phyloP scores from a whole-genome alignment of 2,329 filamentous ascomycete genomes.

The Penicillium sp. region DNA sequence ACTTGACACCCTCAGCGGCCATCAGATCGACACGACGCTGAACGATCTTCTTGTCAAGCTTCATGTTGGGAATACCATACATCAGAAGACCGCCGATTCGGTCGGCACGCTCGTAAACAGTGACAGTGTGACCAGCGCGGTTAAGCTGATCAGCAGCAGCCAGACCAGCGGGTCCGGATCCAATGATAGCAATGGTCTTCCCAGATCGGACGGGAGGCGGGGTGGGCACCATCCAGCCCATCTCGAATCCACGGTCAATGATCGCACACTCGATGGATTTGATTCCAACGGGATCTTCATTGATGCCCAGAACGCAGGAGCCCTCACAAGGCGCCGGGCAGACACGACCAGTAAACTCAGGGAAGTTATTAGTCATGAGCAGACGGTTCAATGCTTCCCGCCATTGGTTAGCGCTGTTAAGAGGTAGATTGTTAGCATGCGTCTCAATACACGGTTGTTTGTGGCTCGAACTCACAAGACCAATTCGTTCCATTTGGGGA shows the following conservation, averaged over 20 bases:
- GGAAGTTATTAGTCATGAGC: slow-evolving; percentile 97
- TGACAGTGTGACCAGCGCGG: slow-evolving; percentile 81
- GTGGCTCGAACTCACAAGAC: slow-evolving; percentile 52
- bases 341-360: slow-evolving; percentile 94
- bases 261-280: slow-evolving; percentile 98
- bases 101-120: slow-evolving; percentile 88
- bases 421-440: too few relatives aligned
- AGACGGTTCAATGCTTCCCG: slow-evolving; percentile 85
- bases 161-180: slow-evolving; percentile 87
- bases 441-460: too few relatives aligned
- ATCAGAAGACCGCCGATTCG: slow-evolving; percentile 87
- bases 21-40: slow-evolving; percentile 95
- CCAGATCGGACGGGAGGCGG: slow-evolving; percentile 77
- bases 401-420: slow-evolving; percentile 57
- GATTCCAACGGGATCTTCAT: slow-evolving; percentile 94
- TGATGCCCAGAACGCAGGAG: slow-evolving; percentile 92
- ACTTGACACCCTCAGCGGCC: slow-evolving; percentile 79
- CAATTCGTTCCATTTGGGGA: slow-evolving; percentile 92
- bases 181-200: slow-evolving; percentile 84
- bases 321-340: slow-evolving; percentile 96
- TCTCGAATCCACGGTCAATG: slow-evolving; percentile 94
- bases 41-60: slow-evolving; percentile 95
- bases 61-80: slow-evolving; percentile 99
- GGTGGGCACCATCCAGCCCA: slow-evolving; percentile 91
- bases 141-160: slow-evolving; percentile 91